phyloP scores from a whole-genome alignment of 148 eudicot genomes.

The Rhododendron molle region DNA sequence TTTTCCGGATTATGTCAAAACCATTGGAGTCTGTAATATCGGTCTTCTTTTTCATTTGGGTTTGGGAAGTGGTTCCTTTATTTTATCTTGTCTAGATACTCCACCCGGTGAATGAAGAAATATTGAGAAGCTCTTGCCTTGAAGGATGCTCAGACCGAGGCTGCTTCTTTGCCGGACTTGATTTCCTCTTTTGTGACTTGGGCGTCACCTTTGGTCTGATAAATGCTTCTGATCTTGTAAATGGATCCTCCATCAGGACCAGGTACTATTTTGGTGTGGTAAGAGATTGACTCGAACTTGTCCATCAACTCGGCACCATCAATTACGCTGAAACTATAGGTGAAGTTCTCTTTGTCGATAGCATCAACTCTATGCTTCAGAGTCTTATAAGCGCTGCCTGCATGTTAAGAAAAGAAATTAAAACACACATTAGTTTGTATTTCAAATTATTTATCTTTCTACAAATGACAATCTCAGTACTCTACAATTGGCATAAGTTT shows the following conservation, averaged over 20 bases:
- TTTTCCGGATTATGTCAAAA: too few species aligned
- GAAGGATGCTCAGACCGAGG: background rate
- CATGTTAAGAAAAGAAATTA: background rate
- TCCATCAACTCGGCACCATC: conserved; percentile 1
- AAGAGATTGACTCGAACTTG: background rate
- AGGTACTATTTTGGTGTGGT: background rate
- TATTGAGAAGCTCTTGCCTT: too few species aligned
- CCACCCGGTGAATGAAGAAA: too few species aligned
- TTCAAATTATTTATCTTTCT: too few species aligned
- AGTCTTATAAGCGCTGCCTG: background rate
- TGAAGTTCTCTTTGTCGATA: conserved; percentile 7
- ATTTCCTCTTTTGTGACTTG: conserved; percentile 6
- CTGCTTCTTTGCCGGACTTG: background rate
- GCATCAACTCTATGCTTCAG: conserved; percentile 10
- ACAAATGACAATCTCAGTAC: too few species aligned
- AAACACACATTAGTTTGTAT: too few species aligned
- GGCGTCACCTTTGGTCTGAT: conserved; percentile 4
- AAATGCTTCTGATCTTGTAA: conserved; percentile 6
- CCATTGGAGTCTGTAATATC: too few species aligned
- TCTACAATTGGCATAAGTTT: background rate
- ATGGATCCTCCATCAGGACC: conserved; percentile 8
- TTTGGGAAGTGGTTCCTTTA: too few species aligned
- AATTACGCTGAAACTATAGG: background rate
- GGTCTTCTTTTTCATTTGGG: too few species aligned
- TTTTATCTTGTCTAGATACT: too few species aligned